Percentiles rank a stretch among this genome's conserved stretches.
These are phyloP conservation scores for Keithomyces neogunnii DNA, from an alignment of 2,329 filamentous ascomycete species.

Conservation along the genomic window DNA sequence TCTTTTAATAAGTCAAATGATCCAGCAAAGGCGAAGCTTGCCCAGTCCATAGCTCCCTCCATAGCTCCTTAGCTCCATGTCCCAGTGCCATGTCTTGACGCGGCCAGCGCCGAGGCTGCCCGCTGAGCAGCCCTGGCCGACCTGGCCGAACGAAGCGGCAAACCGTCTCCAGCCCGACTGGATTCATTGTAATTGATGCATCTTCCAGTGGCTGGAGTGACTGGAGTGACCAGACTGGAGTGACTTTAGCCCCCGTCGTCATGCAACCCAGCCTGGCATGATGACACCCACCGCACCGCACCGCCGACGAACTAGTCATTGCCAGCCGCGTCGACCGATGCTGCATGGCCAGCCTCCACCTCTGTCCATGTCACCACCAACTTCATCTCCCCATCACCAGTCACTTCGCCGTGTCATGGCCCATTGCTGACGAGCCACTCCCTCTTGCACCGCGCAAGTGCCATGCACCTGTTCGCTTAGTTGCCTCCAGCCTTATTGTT, in stretches of 20 bases:
- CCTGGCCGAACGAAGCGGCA: too few relatives aligned
- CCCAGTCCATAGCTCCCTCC: too few relatives aligned
- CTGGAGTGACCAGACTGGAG: not conserved
- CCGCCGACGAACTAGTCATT: too few relatives aligned
- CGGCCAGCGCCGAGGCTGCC: too few relatives aligned
- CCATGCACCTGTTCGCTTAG: constrained; percentile 12
- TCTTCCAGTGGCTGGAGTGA: too few relatives aligned
- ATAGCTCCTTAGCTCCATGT: too few relatives aligned
- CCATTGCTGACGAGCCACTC: constrained; percentile 9
- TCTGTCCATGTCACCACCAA: constrained; percentile 1
- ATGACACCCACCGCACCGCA: too few relatives aligned
- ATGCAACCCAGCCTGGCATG: not conserved
- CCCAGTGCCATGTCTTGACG: too few relatives aligned
- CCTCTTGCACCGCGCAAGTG: constrained; percentile 5
- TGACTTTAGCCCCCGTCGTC: not conserved
- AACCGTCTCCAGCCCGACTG: not conserved
- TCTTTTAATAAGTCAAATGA: too few relatives aligned
- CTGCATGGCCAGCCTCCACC: not conserved
- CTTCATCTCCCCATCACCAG: constrained; percentile 3
- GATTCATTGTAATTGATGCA: too few relatives aligned
- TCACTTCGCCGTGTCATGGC: constrained; percentile 4
- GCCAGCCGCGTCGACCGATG: not conserved
- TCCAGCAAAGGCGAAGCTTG: too few relatives aligned
- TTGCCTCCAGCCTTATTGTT: constrained; percentile 12
- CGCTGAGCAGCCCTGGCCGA: too few relatives aligned